These are phyloP conservation scores for Sanghuangporus baumii DNA, from an alignment of 1,284 basidiomycete species.

Conservation along the genomic window DNA sequence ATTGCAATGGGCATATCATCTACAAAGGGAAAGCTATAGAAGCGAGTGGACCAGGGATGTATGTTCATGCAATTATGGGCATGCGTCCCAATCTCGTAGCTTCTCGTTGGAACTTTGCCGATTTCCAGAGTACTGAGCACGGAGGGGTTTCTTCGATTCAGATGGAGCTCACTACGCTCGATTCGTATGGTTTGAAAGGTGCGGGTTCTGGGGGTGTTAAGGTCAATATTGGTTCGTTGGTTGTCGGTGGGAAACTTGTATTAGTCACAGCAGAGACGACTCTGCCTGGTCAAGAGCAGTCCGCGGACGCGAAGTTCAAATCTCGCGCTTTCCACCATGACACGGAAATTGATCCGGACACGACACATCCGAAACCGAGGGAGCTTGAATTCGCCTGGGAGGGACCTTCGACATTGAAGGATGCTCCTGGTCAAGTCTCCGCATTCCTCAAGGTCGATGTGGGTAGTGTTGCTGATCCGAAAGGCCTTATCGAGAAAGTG, in stretches of 20 bases:
- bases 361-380: slow-evolving; percentile 77
- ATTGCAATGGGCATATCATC: slow-evolving; percentile 68
- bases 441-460: slow-evolving; percentile 53
- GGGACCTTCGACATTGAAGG: slow-evolving; percentile 53
- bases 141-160: slow-evolving; percentile 83
- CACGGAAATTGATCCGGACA: slow-evolving; percentile 60
- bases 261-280: slow-evolving; percentile 68
- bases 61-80: slow-evolving; percentile 96
- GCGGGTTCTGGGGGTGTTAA: slow-evolving; percentile 72
- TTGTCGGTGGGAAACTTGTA: slow-evolving; percentile 72
- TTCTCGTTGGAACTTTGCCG: slow-evolving; percentile 91
- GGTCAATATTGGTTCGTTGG: slow-evolving; percentile 83
- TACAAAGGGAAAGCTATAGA: slow-evolving; percentile 63
- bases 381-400: slow-evolving; percentile 77
- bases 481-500: slow-evolving; percentile 93
- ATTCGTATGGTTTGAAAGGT: slow-evolving; percentile 69
- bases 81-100: slow-evolving; percentile 97
- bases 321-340: slow-evolving; percentile 71
- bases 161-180: slow-evolving; percentile 94
- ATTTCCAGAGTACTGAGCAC: slow-evolving; percentile 72
- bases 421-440: slow-evolving; percentile 48
- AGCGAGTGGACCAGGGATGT: slow-evolving; percentile 80
- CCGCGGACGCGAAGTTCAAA: slow-evolving; percentile 41
- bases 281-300: slow-evolving; percentile 52
- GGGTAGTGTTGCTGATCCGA: slow-evolving; percentile 47